Base-by-base conservation (phyloP, 2,329 filamentous ascomycete genomes). In the Canariomyces notabilis region DNA sequence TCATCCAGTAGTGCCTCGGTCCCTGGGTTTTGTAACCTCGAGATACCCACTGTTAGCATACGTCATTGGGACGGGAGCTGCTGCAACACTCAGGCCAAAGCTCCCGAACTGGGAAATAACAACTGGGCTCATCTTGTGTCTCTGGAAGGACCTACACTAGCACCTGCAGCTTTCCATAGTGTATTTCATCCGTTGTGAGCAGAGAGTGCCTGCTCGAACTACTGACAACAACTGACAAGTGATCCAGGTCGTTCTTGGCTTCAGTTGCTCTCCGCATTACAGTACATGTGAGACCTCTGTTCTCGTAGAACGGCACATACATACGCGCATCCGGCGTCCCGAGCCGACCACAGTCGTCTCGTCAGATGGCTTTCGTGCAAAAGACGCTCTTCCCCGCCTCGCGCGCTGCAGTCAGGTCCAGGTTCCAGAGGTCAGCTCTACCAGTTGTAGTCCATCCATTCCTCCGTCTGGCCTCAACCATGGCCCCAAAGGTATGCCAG, bases 401-500 rank as follows among this genome's bases (percentile, higher is more conserved):
- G 8, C 52, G 61, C 26, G 44, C 48, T 14, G 52, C 54, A 35
- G 46, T 50, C 11, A 52, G 57, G 38, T 60, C 59, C 37, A 58
- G 54, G 37, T 61, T 66, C 35, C 61, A 59, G 40, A 57, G 52
- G 45, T 60, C 45, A 40, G 46, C 58, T 1, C 45, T 63, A n/a
- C 60, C 62, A 14, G 38, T 42, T 16, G 33, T 59, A 15, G 21
- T 59, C 32, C 36, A 49, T 22, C 48, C 56, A 8, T 57, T 48
- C 18, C 39, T 43, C 6, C 58, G 63, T 14, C 42, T 59, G 5
- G 68, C 71, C 40, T 76, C 73, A 21, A 75, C 65, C 43, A 71
- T 75, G 68, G 67, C 62, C 39, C 72, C 72, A 53, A 69, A 71
- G 67, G 73, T 68, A 51, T 3, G 49, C 49, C 34, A 19, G 20